Percentiles rank a stretch among this genome's conserved stretches.
These are phyloP conservation scores for Cryptosporidium tyzzeri DNA, from an alignment of 169 alveolate genomes.

Conservation along the genomic window DNA sequence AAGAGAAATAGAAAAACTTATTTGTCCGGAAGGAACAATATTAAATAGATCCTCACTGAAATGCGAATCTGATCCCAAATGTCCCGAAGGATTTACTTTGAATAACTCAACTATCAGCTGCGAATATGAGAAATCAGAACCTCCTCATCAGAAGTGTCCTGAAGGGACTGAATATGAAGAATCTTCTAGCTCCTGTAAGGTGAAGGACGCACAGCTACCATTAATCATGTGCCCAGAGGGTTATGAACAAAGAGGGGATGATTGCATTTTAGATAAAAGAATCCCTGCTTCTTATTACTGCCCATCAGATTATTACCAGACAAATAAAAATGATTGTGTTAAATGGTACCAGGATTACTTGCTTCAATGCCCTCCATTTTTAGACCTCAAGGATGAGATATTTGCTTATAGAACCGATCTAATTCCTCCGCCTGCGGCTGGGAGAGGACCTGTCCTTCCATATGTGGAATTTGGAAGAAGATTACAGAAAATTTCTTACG, in stretches of 20 bases:
- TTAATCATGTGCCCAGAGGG: slow-evolving; percentile 75
- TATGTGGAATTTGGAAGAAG: slow-evolving; percentile 27
- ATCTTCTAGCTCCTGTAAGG: slow-evolving; percentile 45
- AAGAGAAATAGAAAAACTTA: slow-evolving; percentile 41
- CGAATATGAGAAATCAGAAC: slow-evolving; percentile 41
- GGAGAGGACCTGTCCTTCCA: slow-evolving; percentile 70
- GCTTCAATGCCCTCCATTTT: slow-evolving; percentile 69
- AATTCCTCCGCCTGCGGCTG: slow-evolving; percentile 75
- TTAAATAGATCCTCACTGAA: slow-evolving; percentile 37
- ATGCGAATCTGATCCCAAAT: slow-evolving; percentile 62
- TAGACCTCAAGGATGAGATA: slow-evolving; percentile 31
- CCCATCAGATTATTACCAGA: slow-evolving; percentile 62
- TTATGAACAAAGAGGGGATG: slow-evolving; percentile 66
- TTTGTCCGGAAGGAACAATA: slow-evolving; percentile 63
- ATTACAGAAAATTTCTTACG: slow-evolving; percentile 7
- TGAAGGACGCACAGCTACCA: slow-evolving; percentile 69
- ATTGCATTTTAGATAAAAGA: slow-evolving; percentile 44
- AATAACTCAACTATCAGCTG: slow-evolving; percentile 58
- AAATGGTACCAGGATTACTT: slow-evolving; percentile 73
- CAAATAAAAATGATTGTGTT: slow-evolving; percentile 60
- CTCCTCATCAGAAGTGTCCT: slow-evolving; percentile 71
- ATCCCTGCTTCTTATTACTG: slow-evolving; percentile 73
- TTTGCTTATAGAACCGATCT: slow-evolving; percentile 62
- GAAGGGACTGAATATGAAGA: slow-evolving; percentile 70
- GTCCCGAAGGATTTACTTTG: slow-evolving; percentile 31